Conservation (phyloP, 1,139 yeast genomes). For the Blastobotrys petasosporus region DNA sequence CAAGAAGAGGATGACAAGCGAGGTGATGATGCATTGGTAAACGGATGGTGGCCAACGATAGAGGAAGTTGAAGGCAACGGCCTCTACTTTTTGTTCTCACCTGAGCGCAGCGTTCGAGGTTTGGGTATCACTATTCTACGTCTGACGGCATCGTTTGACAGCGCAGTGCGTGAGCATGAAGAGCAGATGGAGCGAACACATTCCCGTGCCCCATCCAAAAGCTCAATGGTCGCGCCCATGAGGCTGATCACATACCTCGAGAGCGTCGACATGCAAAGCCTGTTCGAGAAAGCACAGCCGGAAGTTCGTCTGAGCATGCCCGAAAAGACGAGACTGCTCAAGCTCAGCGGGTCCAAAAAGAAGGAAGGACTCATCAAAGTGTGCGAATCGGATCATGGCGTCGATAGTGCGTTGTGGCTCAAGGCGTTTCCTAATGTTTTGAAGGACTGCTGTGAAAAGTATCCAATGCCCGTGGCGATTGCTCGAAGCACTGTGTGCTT, state of each 20-base stretch:
- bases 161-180: constrained; percentile 57
- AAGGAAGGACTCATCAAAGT: constrained; percentile 57
- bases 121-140: constrained; percentile 69
- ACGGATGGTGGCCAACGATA: constrained; percentile 70
- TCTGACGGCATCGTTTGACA: constrained; percentile 78
- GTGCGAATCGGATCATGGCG: constrained; percentile 90
- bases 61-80: constrained; percentile 98
- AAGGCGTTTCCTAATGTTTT: constrained; percentile 75
- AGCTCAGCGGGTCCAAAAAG: constrained; percentile 53
- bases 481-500: constrained; percentile 92
- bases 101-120: constrained; percentile 68
- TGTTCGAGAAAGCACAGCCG: constrained; percentile 46
- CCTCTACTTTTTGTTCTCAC: constrained; percentile 82
- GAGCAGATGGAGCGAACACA: constrained; percentile 24
- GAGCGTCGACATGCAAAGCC: constrained; percentile 58
- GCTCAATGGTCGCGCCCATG: constrained; percentile 55
- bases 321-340: constrained; percentile 65
- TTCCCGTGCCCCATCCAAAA: constrained; percentile 21
- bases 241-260: constrained; percentile 76
- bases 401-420: constrained; percentile 94
- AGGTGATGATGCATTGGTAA: constrained; percentile 69
- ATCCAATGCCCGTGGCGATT: constrained; percentile 91
- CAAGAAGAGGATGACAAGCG: constrained; percentile 35
- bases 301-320: constrained; percentile 69
- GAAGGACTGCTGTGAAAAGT: constrained; percentile 64